Base-by-base conservation (phyloP, 2,329 filamentous ascomycete genomes). In the Pestalotiopsis fici region DNA sequence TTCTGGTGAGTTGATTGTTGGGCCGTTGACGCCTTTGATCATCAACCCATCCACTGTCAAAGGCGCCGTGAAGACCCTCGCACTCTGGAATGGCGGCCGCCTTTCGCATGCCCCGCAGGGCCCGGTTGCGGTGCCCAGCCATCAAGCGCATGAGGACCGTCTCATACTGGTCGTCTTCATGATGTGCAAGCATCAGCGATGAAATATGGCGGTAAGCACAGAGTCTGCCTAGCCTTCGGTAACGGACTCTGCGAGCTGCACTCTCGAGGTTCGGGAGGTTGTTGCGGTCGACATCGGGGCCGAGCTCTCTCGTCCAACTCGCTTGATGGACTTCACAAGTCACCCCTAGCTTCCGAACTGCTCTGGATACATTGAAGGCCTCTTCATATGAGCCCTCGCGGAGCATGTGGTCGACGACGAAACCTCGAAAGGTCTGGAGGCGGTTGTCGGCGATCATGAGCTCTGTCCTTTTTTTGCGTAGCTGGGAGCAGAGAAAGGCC, bases 111-210 rank as follows among this genome's bases (percentile, higher is more conserved):
- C 92, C 94, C 18, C 85, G 82, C 35, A 97, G 82, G 0, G 93
- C 94, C n/a, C 86, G 82, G n/a, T 88, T 87, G 2, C 87, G 82
- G 73, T 93, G 91, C 0, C 91, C 90, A 3, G 84, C 83, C 9
- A 91, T 79, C 43, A 98, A 79, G 55, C 96, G 88, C 90, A 94
- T 92, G 61, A 98, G 80, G 3, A 97, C 85, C 0, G 95, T 98
- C 81, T 99, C 96, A 66, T 94, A 92, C 75, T 96, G 93, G 74
- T 99, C 96, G 74, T 98, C 95, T 69, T 87, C 84, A 77, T 99
- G 96, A 76, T 99, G 96, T 3, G 91, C 96, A 31, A 97, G 82
- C 50, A 98, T 86, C 1, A 98, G 77, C 23, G 88, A 87, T 4
- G 78, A 80, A 3, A 92, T 87, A 0, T 80, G 76, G 5, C 81